phyloP scores from a whole-genome alignment of 129 eudicot genomes.

The Kitagawia praeruptora region DNA sequence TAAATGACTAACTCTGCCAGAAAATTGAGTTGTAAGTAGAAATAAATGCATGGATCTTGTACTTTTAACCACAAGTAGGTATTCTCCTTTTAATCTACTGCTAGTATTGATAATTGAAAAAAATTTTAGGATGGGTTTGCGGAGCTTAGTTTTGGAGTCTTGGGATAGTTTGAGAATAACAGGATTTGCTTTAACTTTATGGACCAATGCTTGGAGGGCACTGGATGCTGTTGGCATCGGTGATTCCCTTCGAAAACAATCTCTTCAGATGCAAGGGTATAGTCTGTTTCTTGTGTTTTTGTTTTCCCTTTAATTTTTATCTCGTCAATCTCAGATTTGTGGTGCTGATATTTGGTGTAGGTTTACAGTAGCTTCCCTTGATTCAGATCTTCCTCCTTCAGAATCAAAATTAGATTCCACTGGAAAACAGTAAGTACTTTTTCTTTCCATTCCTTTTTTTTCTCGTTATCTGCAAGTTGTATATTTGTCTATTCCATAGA shows the following conservation, averaged over 20 bases:
- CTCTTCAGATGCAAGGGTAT: slow-evolving; percentile 50
- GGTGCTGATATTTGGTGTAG: slow-evolving; percentile 15
- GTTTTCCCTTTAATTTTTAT: not conserved
- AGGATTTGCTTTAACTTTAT: slow-evolving; percentile 61
- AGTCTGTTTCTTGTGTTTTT: not conserved
- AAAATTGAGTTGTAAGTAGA: not conserved
- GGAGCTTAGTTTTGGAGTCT: slow-evolving; percentile 75
- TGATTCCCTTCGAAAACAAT: slow-evolving; percentile 37
- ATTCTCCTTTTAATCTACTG: not conserved
- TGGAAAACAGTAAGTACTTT: slow-evolving; percentile 30
- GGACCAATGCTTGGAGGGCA: slow-evolving; percentile 87
- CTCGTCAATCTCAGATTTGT: not conserved
- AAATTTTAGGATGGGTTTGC: slow-evolving; percentile 49
- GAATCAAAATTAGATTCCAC: slow-evolving; percentile 24
- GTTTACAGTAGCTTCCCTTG: slow-evolving; percentile 28
- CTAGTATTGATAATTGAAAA: not conserved
- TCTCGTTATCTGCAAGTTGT: not conserved
- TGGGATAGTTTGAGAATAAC: slow-evolving; percentile 49
- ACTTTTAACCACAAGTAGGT: not conserved
- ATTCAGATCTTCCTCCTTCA: slow-evolving; percentile 30
- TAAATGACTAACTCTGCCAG: not conserved
- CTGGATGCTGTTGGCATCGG: slow-evolving; percentile 70
- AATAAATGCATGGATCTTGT: not conserved
- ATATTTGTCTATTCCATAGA: not conserved
- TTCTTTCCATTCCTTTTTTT: not conserved